Evolutionary conservation across 2,329 filamentous ascomycete genomes (phyloP), one percentile per base, ranked within the genome.

Genomic region (Bertia moriformis): DNA sequence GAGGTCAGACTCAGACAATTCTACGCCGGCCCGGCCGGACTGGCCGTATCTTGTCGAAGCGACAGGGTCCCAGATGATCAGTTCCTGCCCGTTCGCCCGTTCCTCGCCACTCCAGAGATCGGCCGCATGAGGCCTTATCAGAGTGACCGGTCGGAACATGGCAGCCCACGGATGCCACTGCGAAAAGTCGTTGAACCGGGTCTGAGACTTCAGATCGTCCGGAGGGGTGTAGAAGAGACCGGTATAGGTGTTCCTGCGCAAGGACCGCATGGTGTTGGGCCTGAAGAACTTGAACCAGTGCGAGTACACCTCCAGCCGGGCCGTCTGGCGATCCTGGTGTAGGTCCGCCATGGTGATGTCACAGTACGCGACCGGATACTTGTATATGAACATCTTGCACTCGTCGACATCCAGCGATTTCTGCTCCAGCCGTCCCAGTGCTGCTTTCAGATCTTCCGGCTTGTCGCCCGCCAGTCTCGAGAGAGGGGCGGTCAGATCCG

Each of bases 11-110:
- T 63, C 57, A 27, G 7, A 10, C 7, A 10, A 27, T 1, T 46
- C 45, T 39, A 59, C 51, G 1, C 46, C 48, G 1, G 55, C 32
- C 2, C 39, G 3, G 3, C 44, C 33, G 13, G 44, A 41, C 0
- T 41, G 38, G 0, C 45, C 42, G 4, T 54, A 49, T 18, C 49
- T 54, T 1, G 50, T 44, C 1, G 42, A 45, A 4, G 57, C 53
- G 1, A 50, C 45, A 2, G 55, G 41, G 43, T 76, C 72, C 70
- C 70, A 74, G 29, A 77, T 68, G 4, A 76, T 54, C 12, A 77
- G 46, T 45, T 76, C 70, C 2, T 59, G 57, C 2, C 39, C 38
- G 1, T 2, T 44, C 48, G 55, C 63, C 1, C 50, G 14, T 10
- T 10, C 14, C 32, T 18, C 10, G 5, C 14, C 18, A n/a, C n/a